These are phyloP conservation scores for Suillus tomentosus DNA, from an alignment of 768 basidiomycete species.

Conservation along the genomic window DNA sequence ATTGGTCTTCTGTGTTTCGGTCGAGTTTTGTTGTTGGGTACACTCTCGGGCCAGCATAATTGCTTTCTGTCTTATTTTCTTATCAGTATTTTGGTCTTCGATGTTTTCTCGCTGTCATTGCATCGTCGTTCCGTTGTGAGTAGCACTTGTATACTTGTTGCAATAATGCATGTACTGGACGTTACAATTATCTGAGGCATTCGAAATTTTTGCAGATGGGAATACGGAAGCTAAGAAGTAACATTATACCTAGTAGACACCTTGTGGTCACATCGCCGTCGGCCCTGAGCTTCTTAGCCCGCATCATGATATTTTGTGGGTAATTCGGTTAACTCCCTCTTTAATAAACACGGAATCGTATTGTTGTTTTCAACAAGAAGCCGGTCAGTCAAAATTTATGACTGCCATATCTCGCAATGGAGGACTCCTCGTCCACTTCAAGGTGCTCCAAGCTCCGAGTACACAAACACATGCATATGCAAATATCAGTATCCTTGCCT, in stretches of 20 bases:
- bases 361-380: background rate
- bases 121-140: conserved; percentile 32
- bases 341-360: background rate
- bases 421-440: background rate
- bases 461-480: conserved; percentile 1
- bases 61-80: conserved; percentile 30
- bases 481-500: background rate
- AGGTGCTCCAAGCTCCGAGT: conserved; percentile 1
- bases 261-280: conserved; percentile 12
- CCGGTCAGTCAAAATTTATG: background rate
- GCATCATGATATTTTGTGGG: conserved; percentile 1
- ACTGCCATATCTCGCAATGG: conserved; percentile 2
- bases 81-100: conserved; percentile 32
- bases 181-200: background rate
- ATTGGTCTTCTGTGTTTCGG: conserved; percentile 28
- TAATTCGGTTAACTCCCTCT: background rate
- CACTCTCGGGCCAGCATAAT: conserved; percentile 35
- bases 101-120: conserved; percentile 27
- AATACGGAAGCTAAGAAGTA: background rate
- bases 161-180: conserved; percentile 14
- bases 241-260: background rate
- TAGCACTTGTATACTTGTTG: conserved; percentile 28
- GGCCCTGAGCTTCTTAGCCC: conserved; percentile 13
- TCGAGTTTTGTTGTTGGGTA: conserved; percentile 30
- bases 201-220: background rate